Percentiles rank a stretch among this genome's conserved stretches.
Evolutionary conservation across 257 asterid species (phyloP).

Genomic region (Solanum lycopersicoides): DNA sequence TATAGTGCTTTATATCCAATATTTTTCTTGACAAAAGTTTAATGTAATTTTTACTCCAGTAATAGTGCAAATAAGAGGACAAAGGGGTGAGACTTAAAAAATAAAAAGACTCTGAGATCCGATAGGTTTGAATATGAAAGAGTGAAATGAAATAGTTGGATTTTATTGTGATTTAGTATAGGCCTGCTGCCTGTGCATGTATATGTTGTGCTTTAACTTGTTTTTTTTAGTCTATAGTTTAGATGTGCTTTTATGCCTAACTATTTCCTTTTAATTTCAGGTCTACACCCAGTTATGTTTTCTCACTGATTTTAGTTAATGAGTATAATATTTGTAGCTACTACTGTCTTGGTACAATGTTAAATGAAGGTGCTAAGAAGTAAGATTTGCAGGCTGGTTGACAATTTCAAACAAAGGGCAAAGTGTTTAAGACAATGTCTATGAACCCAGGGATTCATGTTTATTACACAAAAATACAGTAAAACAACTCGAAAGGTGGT

Average conservation of each 20-base stretch:
- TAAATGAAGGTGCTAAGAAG: background rate
- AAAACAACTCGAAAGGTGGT: background rate
- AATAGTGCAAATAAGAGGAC: background rate
- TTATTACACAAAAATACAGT: background rate
- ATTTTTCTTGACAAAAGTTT: background rate
- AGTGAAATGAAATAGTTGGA: background rate
- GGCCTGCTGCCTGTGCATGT: background rate
- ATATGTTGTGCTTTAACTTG: background rate
- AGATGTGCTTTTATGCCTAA: background rate
- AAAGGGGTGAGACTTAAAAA: background rate
- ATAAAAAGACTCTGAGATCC: background rate
- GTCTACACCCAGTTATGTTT: background rate
- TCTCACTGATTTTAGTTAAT: background rate
- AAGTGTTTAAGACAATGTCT: background rate
- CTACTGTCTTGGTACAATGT: background rate
- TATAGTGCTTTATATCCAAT: background rate
- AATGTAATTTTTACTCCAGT: background rate
- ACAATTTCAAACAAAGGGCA: background rate
- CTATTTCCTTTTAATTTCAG: background rate
- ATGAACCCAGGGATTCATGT: background rate
- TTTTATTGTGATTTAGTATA: background rate
- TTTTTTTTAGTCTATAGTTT: background rate
- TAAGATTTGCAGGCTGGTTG: background rate
- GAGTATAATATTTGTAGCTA: background rate
- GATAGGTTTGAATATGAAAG: background rate